These are phyloP conservation scores for Sextonia rubra DNA, from an alignment of 164 flowering plant genomes.

Conservation along the genomic window DNA sequence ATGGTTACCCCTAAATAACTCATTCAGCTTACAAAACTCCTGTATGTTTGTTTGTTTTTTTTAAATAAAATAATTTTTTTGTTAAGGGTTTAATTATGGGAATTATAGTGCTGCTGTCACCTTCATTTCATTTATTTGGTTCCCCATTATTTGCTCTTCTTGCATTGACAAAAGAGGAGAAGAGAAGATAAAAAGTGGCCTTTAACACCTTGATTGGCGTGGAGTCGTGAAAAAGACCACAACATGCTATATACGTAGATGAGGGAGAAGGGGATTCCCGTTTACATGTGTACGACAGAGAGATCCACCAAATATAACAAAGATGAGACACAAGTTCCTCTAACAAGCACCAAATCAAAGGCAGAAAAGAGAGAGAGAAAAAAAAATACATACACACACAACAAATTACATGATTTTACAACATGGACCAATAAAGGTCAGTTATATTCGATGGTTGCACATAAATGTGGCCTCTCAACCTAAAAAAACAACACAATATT, in stretches of 20 bases:
- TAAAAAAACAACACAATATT: constrained; percentile 1
- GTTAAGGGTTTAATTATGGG: too few species aligned
- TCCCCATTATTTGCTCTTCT: not conserved
- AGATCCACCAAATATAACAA: not conserved
- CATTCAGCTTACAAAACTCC: too few species aligned
- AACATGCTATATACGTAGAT: not conserved
- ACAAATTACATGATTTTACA: not conserved
- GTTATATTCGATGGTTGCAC: constrained; percentile 8
- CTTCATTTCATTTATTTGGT: not conserved
- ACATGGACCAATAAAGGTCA: not conserved
- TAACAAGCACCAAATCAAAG: not conserved
- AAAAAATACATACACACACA: not conserved
- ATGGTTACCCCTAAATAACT: too few species aligned
- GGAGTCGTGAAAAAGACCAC: not conserved
- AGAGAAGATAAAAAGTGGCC: not conserved
- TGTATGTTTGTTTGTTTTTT: too few species aligned
- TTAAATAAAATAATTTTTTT: too few species aligned
- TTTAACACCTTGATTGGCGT: not conserved
- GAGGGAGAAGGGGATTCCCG: not conserved
- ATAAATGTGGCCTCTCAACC: constrained; percentile 11
- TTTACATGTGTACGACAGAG: not conserved
- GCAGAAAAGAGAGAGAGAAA: not conserved
- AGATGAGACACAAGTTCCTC: not conserved
- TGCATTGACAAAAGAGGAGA: too few species aligned
- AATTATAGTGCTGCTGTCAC: not conserved